Conservation (phyloP, 1,284 basidiomycete species). For the Grifola frondosa region DNA sequence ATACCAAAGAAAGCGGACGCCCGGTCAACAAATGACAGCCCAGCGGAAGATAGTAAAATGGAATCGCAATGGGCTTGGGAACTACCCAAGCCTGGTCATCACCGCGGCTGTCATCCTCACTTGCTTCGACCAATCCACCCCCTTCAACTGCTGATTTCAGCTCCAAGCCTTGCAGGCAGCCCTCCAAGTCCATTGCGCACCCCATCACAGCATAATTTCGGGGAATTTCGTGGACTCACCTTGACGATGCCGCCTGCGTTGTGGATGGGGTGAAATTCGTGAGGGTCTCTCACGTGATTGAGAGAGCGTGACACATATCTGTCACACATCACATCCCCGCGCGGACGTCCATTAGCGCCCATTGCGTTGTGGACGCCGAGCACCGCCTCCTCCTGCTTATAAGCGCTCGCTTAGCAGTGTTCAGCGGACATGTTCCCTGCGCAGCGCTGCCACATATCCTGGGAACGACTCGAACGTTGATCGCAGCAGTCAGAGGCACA, state of each 20-base stretch:
- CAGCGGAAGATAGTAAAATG: background rate
- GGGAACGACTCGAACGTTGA: too few species aligned
- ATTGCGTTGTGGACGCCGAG: too few species aligned
- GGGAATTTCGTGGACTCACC: slow-evolving; percentile 15
- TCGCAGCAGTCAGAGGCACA: too few species aligned
- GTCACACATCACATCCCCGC: slow-evolving; percentile 6
- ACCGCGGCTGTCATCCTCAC: slow-evolving; percentile 15
- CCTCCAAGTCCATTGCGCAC: slow-evolving; percentile 11
- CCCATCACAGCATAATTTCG: slow-evolving; percentile 10
- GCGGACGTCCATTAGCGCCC: too few species aligned
- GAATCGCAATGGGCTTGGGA: background rate
- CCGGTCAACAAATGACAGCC: too few species aligned
- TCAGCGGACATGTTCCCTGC: too few species aligned
- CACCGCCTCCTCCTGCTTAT: too few species aligned
- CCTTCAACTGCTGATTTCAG: slow-evolving; percentile 4
- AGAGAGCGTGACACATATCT: background rate
- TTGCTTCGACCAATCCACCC: slow-evolving; percentile 18
- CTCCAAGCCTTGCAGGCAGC: slow-evolving; percentile 1
- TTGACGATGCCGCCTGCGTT: slow-evolving; percentile 23
- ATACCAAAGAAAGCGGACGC: background rate
- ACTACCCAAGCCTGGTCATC: background rate
- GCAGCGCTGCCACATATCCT: too few species aligned
- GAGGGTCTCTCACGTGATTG: slow-evolving; percentile 10
- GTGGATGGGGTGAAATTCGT: slow-evolving; percentile 20
- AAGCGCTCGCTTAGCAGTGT: too few species aligned